phyloP scores from a whole-genome alignment of 768 basidiomycete species.

The Rhodotorula kratochvilovae region DNA sequence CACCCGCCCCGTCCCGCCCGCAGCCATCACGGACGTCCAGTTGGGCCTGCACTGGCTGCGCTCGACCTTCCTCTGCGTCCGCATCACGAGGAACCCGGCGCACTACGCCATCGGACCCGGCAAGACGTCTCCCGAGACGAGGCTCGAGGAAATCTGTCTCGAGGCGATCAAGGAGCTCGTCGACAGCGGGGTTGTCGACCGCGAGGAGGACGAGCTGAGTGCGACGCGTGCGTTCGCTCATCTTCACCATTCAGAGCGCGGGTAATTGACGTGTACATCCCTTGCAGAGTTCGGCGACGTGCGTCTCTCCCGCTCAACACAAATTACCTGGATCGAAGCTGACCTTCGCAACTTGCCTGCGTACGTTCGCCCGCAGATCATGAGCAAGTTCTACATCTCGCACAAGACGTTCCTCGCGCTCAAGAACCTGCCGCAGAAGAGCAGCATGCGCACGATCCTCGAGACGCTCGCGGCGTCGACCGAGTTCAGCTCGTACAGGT shows the following conservation, averaged over 20 bases:
- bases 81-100: conserved; percentile 75
- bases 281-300: conserved; percentile 54
- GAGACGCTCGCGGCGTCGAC: conserved; percentile 63
- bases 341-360: conserved; percentile 59
- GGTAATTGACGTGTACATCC: not conserved
- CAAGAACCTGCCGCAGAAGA: conserved; percentile 47
- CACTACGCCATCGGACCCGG: conserved; percentile 55
- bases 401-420: conserved; percentile 66
- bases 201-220: conserved; percentile 4
- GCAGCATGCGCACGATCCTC: conserved; percentile 49
- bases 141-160: conserved; percentile 60
- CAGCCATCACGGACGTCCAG: conserved; percentile 61
- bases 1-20: accelerated
- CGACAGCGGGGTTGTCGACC: conserved; percentile 51
- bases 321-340: no score
- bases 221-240: conserved; percentile 11
- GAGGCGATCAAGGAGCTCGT: conserved; percentile 52
- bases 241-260: not conserved
- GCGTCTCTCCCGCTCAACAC: no score
- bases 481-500: conserved; percentile 67
- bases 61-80: conserved; percentile 77
- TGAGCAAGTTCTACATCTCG: conserved; percentile 40
- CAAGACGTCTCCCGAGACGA: conserved; percentile 33
- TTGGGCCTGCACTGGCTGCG: conserved; percentile 77
- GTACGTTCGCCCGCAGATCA: conserved; percentile 23